Base-by-base conservation (phyloP, 2,329 filamentous ascomycete species). In the Aspergillus caelatus region DNA sequence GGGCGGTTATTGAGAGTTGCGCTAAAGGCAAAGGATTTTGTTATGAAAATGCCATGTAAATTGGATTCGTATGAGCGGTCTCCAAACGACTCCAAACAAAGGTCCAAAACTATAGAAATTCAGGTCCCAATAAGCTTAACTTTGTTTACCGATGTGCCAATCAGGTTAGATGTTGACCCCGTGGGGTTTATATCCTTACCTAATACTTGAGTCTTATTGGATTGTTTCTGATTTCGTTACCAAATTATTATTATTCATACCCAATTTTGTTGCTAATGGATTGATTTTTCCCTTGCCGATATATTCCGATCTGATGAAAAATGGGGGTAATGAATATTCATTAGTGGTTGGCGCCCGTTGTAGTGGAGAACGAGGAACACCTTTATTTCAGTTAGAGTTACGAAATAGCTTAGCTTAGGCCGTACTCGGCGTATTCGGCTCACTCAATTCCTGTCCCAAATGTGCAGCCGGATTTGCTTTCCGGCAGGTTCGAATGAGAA, bases 321-420 rank as follows among this genome's bases (percentile, higher is more conserved):
- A 34, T 54, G 52, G 52, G 52, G 52, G 52, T 54, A 54, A 54
- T 54, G 52, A 26, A 54, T 34, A 54, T 54, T 54, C 11, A 21
- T 23, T 23, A 46, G n/a, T 46, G 43, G 43, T 46, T 14, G 30
- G 52, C 6, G 32, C 9, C 21, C 19, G 30, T 54, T 54, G 4
- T 2, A 50, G 46, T 50, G 46, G 46, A 50, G 46, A 28, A 14
- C 14, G 11, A 30, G 8, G 7, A 50, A 19, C 16, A 26, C 46
- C 14, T 50, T 50, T 50, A 50, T 28, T 50, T 28, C 16, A 28
- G 26, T 50, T 28, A 28, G 46, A 50, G 23, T 50, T 28, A 30
- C 23, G 14, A 28, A 30, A 46, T 46, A 23, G 43, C 43, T 46
- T 46, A 12, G 39, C 16, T 41, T n/a, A 3, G 16, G 39, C 39